phyloP scores from a whole-genome alignment of 75 land plant species.

The Selaginella moellendorffii region DNA sequence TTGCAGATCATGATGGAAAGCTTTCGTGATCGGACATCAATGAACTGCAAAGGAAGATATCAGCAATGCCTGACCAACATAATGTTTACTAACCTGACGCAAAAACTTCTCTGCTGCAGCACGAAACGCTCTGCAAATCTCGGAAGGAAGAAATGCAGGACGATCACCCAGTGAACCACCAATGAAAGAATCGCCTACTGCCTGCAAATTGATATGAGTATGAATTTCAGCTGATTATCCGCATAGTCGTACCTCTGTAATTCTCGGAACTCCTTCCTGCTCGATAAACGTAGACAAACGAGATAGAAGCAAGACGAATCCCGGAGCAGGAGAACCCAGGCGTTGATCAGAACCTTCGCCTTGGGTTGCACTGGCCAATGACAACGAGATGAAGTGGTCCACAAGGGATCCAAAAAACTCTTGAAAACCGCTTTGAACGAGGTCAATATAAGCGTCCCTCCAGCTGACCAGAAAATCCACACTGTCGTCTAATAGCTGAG shows the following conservation, averaged over 20 bases:
- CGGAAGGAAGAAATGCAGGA: constrained; percentile 89
- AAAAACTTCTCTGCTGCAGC: constrained; percentile 65
- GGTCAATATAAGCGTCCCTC: constrained; percentile 50
- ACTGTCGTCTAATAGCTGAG: constrained; percentile 68
- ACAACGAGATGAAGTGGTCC: constrained; percentile 35
- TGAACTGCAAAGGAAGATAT: constrained; percentile 37
- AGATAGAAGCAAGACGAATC: constrained; percentile 67
- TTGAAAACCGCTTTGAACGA: constrained; percentile 93
- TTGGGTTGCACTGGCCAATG: constrained; percentile 15
- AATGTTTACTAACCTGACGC: constrained; percentile 38
- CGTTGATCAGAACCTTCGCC: constrained; percentile 16
- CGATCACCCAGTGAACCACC: constrained; percentile 69
- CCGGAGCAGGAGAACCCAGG: constrained; percentile 21
- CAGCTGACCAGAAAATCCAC: constrained; percentile 36
- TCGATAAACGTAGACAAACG: constrained; percentile 66
- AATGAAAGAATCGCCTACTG: constrained; percentile 68
- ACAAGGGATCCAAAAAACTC: constrained; percentile 57
- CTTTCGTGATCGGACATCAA: constrained; percentile 52
- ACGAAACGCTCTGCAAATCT: constrained; percentile 66
- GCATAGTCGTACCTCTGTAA: constrained; percentile 98
- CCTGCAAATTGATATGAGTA: constrained; percentile 40
- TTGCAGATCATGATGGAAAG: constrained; percentile 57
- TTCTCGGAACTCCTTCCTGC: constrained; percentile 69
- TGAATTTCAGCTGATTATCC: too few relatives aligned
- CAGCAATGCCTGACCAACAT: background rate